Evolutionary conservation across 2,329 filamentous ascomycete genomes (phyloP).

Genomic region (Amesomyces nigricolor): DNA sequence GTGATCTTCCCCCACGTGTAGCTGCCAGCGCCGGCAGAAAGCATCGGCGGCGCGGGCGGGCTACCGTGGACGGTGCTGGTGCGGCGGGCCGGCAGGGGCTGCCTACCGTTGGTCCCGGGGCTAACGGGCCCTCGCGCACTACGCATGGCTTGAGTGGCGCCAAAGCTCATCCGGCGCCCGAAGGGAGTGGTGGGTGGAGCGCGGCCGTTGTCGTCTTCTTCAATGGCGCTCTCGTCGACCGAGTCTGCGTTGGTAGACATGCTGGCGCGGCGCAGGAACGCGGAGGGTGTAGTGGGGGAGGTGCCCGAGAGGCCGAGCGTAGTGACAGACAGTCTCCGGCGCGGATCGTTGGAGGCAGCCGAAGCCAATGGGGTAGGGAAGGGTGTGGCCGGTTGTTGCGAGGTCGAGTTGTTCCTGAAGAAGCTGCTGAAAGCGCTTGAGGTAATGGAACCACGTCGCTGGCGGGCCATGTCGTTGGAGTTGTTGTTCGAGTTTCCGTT

Average conservation of each 20-base stretch:
- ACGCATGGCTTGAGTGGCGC: conserved; percentile 65
- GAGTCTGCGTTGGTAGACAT: conserved; percentile 63
- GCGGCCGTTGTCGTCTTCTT: conserved; percentile 58
- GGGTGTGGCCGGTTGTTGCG: conserved; percentile 36
- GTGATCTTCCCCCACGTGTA: conserved; percentile 36
- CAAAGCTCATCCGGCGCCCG: conserved; percentile 82
- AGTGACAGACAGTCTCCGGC: conserved; percentile 66
- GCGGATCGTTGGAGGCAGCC: conserved; percentile 48
- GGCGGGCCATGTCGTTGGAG: conserved; percentile 24
- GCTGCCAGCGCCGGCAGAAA: conserved; percentile 29
- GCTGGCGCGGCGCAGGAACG: conserved; percentile 52
- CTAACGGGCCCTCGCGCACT: conserved; percentile 55
- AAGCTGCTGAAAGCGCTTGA: conserved; percentile 53
- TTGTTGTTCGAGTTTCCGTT: conserved; percentile 30
- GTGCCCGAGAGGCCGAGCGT: conserved; percentile 68
- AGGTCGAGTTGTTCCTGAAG: conserved; percentile 52
- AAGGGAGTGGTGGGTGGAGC: conserved; percentile 68
- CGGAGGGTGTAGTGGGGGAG: conserved; percentile 54
- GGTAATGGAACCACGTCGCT: conserved; percentile 48
- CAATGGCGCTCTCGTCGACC: conserved; percentile 67
- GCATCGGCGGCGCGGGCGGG: conserved; percentile 31
- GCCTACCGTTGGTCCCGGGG: conserved; percentile 58
- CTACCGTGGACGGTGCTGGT: conserved; percentile 22
- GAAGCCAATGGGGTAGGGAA: conserved; percentile 42
- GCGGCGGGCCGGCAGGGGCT: conserved; percentile 35